phyloP scores from a whole-genome alignment of 495 filamentous ascomycete genomes.

The Xylaria cubensis region DNA sequence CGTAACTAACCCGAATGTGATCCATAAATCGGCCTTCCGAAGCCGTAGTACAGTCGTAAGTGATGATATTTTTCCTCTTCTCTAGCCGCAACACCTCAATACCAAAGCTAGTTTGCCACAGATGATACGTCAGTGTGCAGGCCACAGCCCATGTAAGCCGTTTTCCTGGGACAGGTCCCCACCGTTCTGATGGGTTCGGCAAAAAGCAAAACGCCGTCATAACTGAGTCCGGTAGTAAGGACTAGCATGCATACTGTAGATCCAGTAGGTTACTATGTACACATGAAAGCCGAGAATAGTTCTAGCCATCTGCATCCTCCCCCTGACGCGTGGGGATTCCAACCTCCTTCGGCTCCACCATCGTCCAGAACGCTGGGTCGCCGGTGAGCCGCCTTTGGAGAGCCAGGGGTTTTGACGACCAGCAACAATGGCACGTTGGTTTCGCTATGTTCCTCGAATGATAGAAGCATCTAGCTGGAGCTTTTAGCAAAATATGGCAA shows the following conservation, averaged over 20 bases:
- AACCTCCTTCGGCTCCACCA: constrained; percentile 13
- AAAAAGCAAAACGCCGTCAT: background rate
- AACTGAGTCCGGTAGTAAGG: background rate
- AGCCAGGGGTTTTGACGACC: background rate
- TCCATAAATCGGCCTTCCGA: background rate
- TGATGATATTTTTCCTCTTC: background rate
- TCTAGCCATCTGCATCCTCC: background rate
- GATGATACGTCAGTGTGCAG: constrained; percentile 7
- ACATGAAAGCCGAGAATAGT: constrained; percentile 9
- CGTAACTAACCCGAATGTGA: background rate
- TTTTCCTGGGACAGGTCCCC: background rate
- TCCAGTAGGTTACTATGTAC: background rate
- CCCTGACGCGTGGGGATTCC: background rate
- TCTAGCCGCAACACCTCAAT: background rate
- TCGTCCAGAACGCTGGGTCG: constrained; percentile 25
- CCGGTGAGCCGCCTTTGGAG: constrained; percentile 6
- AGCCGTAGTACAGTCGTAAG: background rate
- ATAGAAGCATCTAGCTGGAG: background rate
- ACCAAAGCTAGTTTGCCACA: background rate
- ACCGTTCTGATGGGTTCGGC: constrained; percentile 6
- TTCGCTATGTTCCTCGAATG: background rate
- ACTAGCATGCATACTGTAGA: constrained; percentile 8
- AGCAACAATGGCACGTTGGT: background rate
- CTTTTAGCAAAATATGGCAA: background rate
- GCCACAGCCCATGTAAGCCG: background rate